A percentile compares a stretch with the other conserved stretches of the same genome.
phyloP scores from a whole-genome alignment of 1,139 yeast genomes.

The Nakaseomyces bracarensis region DNA sequence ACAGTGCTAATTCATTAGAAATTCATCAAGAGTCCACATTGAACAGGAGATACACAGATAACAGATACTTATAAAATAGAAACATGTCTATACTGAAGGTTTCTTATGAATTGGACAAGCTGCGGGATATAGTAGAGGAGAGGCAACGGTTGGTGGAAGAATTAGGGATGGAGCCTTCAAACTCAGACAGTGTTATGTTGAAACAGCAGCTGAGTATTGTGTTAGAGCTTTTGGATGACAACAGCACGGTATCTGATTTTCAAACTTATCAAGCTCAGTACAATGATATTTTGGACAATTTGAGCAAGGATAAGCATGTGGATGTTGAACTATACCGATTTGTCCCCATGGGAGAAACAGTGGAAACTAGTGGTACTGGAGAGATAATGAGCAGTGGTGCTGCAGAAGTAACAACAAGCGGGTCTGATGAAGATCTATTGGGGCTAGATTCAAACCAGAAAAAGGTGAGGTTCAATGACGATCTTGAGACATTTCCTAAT shows the following conservation, averaged over 20 bases:
- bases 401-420: too few species aligned
- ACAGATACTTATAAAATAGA: too few species aligned
- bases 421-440: not conserved
- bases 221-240: slow-evolving; percentile 14
- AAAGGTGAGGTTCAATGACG: slow-evolving; percentile 27
- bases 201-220: slow-evolving; percentile 19
- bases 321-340: slow-evolving; percentile 3
- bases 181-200: slow-evolving; percentile 20
- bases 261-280: slow-evolving; percentile 4
- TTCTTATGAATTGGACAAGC: slow-evolving; percentile 23
- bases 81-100: slow-evolving; percentile 15
- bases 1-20: too few species aligned
- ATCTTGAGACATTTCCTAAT: slow-evolving; percentile 12
- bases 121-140: slow-evolving; percentile 26
- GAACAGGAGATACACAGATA: too few species aligned
- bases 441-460: not conserved
- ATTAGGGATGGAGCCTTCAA: slow-evolving; percentile 22
- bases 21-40: too few species aligned
- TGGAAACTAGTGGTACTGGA: not conserved
- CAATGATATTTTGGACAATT: slow-evolving; percentile 9
- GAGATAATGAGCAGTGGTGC: too few species aligned
- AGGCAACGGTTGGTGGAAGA: slow-evolving; percentile 19
- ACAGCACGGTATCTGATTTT: not conserved
- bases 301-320: not conserved
- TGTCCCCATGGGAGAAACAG: not conserved